Evolutionary conservation across 1,284 basidiomycete species (phyloP).

Genomic region (Ceratobasidium sp.): DNA sequence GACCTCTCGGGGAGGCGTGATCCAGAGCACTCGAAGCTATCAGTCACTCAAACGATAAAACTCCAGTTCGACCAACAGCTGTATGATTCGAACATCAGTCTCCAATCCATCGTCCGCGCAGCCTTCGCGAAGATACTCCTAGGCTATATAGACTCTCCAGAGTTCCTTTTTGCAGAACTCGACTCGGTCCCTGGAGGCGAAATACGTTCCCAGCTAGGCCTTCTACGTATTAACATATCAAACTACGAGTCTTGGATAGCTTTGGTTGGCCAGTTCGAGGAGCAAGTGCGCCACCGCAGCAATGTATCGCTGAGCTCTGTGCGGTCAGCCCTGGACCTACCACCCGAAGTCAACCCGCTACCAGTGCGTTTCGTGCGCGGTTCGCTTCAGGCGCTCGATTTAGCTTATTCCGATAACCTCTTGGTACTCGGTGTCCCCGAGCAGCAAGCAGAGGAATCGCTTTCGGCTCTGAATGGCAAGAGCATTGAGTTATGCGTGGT

Average conservation of each 20-base stretch:
- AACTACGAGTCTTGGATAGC: slow-evolving; percentile 1
- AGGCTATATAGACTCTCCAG: slow-evolving; percentile 28
- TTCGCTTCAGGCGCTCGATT: neutral
- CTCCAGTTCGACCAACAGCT: slow-evolving; percentile 7
- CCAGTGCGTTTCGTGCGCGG: slow-evolving; percentile 16
- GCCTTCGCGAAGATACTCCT: slow-evolving; percentile 22
- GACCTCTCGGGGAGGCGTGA: slow-evolving; percentile 27
- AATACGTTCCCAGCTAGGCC: neutral
- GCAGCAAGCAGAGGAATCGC: neutral
- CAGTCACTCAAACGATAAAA: slow-evolving; percentile 1
- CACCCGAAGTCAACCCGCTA: slow-evolving; percentile 1
- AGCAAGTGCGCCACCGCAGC: neutral
- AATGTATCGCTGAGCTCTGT: neutral
- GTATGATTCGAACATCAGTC: neutral
- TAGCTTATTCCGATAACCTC: neutral
- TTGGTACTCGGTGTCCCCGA: slow-evolving; percentile 14
- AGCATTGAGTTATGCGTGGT: neutral
- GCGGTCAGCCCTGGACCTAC: slow-evolving; percentile 2
- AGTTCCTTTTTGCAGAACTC: slow-evolving; percentile 21
- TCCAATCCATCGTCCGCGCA: slow-evolving; percentile 15
- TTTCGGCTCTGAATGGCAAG: neutral
- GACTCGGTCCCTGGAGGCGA: neutral
- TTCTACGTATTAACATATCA: slow-evolving; percentile 3
- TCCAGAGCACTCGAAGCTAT: slow-evolving; percentile 8
- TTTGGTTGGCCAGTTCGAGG: slow-evolving; percentile 12